Conservation (phyloP, 2,329 filamentous ascomycete genomes). For the Phaeosphaeriaceae sp. region DNA sequence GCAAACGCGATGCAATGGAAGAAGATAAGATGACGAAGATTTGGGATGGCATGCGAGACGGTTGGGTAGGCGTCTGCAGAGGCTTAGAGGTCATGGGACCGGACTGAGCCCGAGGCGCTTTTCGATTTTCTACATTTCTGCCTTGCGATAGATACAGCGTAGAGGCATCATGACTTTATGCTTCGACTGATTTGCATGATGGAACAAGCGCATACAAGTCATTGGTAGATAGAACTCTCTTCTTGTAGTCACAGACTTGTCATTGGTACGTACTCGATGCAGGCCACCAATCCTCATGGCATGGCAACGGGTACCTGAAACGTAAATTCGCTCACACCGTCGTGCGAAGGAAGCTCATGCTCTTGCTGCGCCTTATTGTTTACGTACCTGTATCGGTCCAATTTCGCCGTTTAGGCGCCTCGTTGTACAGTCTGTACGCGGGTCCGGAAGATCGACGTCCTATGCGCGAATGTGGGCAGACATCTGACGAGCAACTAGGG, state of each 20-base stretch:
- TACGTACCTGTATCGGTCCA: not conserved
- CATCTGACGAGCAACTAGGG: no score
- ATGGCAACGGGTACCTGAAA: not conserved
- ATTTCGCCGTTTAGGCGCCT: no score
- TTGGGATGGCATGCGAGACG: conserved; percentile 41
- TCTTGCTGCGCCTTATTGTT: not conserved
- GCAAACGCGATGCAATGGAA: conserved; percentile 39
- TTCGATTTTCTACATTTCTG: not conserved
- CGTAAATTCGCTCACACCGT: not conserved
- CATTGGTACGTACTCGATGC: not conserved
- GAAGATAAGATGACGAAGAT: conserved; percentile 37
- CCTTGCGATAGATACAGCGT: not conserved
- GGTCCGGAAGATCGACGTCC: not conserved
- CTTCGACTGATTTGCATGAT: not conserved
- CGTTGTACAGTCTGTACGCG: not conserved
- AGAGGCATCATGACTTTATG: not conserved
- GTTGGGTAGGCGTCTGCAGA: conserved; percentile 42
- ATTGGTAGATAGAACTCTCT: not conserved
- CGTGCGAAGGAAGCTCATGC: not conserved
- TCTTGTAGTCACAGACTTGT: not conserved
- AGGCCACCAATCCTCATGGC: not conserved
- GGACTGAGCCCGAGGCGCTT: conserved; percentile 5
- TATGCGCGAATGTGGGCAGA: no score
- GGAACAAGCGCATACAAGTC: not conserved
- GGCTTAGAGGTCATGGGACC: conserved; percentile 45